Percentiles rank a stretch among this genome's conserved stretches.
These are phyloP conservation scores for Cetraspora pellucida DNA, from an alignment of 192 early-diverging fungal genomes.

Conservation along the genomic window DNA sequence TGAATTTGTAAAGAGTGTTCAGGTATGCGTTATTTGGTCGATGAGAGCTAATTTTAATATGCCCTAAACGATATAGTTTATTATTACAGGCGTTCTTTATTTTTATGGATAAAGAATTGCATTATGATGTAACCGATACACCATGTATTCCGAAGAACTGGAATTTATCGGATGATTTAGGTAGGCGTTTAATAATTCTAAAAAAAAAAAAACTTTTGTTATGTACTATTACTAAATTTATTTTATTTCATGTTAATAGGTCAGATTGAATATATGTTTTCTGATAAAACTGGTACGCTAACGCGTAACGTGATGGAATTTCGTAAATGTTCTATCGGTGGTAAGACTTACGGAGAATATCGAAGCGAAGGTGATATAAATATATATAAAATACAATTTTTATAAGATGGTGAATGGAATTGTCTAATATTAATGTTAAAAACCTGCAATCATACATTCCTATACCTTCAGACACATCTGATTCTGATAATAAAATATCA, in stretches of 20 bases:
- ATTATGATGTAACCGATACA: conserved; percentile 54
- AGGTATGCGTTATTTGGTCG: conserved; percentile 42
- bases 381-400: background rate
- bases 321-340: conserved; percentile 67
- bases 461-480: background rate
- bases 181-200: background rate
- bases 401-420: background rate
- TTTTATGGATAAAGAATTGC: conserved; percentile 67
- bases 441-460: too few species aligned
- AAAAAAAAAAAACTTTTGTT: background rate
- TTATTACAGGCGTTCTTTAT: conserved; percentile 69
- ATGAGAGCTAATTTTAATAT: background rate
- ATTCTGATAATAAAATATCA: background rate
- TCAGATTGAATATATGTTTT: conserved; percentile 83
- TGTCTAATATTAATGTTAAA: too few species aligned
- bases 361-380: background rate
- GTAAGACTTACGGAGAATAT: conserved; percentile 45
- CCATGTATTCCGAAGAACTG: conserved; percentile 69
- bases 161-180: conserved; percentile 74
- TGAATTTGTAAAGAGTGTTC: conserved; percentile 64
- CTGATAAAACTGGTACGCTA: conserved; percentile 82
- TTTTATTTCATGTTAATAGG: conserved; percentile 35
- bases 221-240: background rate
- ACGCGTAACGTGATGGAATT: conserved; percentile 85
- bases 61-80: background rate